phyloP scores from a whole-genome alignment of 345 rosid genomes.

The Kandelia obovata region DNA sequence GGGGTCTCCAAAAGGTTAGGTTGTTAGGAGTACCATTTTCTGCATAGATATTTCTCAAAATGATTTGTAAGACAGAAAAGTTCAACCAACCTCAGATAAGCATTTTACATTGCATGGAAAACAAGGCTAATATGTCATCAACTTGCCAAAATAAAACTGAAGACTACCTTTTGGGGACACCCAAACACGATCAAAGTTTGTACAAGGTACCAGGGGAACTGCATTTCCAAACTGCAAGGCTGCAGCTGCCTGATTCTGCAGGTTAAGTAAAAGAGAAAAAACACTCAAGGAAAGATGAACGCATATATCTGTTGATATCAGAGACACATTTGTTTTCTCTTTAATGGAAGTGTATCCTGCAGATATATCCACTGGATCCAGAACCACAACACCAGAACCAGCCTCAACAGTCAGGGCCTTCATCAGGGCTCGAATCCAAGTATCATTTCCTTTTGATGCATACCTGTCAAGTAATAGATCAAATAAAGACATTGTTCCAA shows the following conservation, averaged over 20 bases:
- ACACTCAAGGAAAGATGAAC: slow-evolving; percentile 85
- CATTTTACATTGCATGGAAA: slow-evolving; percentile 4
- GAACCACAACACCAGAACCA: slow-evolving; percentile 93
- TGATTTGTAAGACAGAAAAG: slow-evolving; percentile 4
- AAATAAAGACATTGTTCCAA: no score
- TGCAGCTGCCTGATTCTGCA: slow-evolving; percentile 70
- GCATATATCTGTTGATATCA: slow-evolving; percentile 77
- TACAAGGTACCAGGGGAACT: slow-evolving; percentile 76
- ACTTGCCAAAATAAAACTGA: slow-evolving; percentile 16
- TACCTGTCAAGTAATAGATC: slow-evolving; percentile 45
- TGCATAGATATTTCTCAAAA: slow-evolving; percentile 30
- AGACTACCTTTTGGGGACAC: slow-evolving; percentile 77
- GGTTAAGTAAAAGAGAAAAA: slow-evolving; percentile 76
- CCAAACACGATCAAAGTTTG: slow-evolving; percentile 81
- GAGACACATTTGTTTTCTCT: slow-evolving; percentile 84
- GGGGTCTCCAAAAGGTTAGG: slow-evolving; percentile 97
- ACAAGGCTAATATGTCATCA: background rate
- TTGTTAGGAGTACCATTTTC: slow-evolving; percentile 67
- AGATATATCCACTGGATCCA: slow-evolving; percentile 86
- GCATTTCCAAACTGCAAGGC: slow-evolving; percentile 92
- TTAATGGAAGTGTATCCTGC: slow-evolving; percentile 88
- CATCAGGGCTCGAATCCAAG: slow-evolving; percentile 80
- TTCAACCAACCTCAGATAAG: background rate
- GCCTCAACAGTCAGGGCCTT: slow-evolving; percentile 86
- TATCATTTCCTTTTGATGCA: slow-evolving; percentile 92